A percentile compares a stretch with the other conserved stretches of the same genome.
phyloP scores from a whole-genome alignment of 192 early-diverging fungal genomes.

The Oehlia diaphana region DNA sequence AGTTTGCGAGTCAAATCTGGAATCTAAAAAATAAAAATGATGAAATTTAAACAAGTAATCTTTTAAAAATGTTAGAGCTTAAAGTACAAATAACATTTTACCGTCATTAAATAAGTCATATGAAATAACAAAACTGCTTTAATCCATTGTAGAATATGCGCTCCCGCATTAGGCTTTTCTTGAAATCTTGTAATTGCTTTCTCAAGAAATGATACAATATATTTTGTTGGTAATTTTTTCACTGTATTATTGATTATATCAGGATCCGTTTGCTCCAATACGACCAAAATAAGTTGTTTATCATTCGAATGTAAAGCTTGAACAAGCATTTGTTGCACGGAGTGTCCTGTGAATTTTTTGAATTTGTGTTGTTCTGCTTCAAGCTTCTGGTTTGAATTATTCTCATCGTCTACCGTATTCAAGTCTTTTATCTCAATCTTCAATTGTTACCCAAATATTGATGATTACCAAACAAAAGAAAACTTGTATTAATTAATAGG shows the following conservation, averaged over 20 bases:
- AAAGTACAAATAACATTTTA: not conserved
- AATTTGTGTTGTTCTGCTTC: conserved; percentile 30
- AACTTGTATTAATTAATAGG: not conserved
- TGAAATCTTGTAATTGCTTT: conserved; percentile 52
- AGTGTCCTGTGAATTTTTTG: conserved; percentile 45
- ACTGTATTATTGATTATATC: conserved; percentile 53
- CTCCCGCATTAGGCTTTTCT: conserved; percentile 46
- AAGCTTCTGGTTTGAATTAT: not conserved
- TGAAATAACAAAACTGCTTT: conserved; percentile 50
- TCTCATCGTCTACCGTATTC: not conserved
- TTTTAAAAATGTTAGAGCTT: not conserved
- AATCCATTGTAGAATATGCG: conserved; percentile 52
- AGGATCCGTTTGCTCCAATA: conserved; percentile 45
- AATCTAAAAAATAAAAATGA: conserved; percentile 20
- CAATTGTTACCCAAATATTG: not conserved
- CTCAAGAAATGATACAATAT: conserved; percentile 50
- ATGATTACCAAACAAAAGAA: not conserved
- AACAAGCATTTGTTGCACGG: conserved; percentile 52
- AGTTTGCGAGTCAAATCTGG: conserved; percentile 51
- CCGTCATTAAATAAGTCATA: conserved; percentile 59
- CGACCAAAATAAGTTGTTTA: conserved; percentile 44
- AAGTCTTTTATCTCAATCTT: not conserved
- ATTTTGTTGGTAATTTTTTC: conserved; percentile 48
- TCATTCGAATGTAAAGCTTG: conserved; percentile 61
- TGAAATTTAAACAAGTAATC: not conserved